Evolutionary conservation across 2,329 filamentous ascomycete species (phyloP).

Genomic region (Colletotrichum somersetense): DNA sequence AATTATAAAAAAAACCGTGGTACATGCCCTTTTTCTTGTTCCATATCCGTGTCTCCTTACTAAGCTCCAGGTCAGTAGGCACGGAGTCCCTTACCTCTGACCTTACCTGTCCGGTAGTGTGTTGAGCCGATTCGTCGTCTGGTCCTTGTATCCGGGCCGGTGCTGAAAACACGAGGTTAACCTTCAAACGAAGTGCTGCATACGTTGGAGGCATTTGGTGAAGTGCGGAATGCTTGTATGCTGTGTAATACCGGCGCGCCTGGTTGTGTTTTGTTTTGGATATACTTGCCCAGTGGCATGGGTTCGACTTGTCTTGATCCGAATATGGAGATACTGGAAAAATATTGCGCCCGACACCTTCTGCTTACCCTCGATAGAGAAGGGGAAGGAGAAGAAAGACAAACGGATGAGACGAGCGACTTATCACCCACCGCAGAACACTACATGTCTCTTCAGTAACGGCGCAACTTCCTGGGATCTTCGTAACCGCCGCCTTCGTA

Average conservation of each 20-base stretch:
- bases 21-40: slow-evolving; percentile 35
- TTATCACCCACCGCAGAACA: slow-evolving; percentile 59
- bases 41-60: slow-evolving; percentile 28
- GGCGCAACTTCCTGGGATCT: slow-evolving; percentile 76
- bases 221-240: not conserved
- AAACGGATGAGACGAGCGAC: slow-evolving; percentile 29
- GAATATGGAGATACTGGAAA: slow-evolving; percentile 12
- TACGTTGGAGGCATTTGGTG: not conserved
- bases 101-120: slow-evolving; percentile 60
- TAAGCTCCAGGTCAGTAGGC: slow-evolving; percentile 52
- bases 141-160: not conserved
- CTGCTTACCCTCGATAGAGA: slow-evolving; percentile 53
- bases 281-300: slow-evolving; percentile 11
- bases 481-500: slow-evolving; percentile 87
- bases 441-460: slow-evolving; percentile 65
- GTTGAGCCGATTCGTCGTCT: not conserved
- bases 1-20: slow-evolving; percentile 23
- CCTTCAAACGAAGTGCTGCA: slow-evolving; percentile 37
- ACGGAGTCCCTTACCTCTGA: slow-evolving; percentile 66
- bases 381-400: slow-evolving; percentile 51
- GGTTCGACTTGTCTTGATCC: slow-evolving; percentile 9
- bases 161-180: slow-evolving; percentile 26
- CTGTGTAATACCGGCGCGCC: slow-evolving; percentile 4
- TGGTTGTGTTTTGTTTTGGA: not conserved
- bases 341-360: slow-evolving; percentile 23